A percentile compares a stretch with the other conserved stretches of the same genome.
These are phyloP conservation scores for Paecilomyces fulvus DNA, from an alignment of 2,329 filamentous ascomycete genomes.

Conservation along the genomic window DNA sequence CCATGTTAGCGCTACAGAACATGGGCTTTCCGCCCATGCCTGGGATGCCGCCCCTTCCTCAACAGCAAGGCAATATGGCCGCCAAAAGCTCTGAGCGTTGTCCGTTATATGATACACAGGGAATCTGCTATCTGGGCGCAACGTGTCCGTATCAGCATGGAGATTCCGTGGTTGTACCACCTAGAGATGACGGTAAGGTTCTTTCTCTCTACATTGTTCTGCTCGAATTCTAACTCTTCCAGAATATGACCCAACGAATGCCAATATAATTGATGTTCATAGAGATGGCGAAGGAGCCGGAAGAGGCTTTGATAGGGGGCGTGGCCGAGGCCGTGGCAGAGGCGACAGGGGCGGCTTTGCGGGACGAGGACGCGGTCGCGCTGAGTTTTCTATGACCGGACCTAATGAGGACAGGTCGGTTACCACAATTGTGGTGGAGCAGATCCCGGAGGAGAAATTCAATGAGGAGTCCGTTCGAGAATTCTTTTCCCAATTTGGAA, in stretches of 20 bases:
- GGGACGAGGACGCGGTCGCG: slow-evolving; percentile 35
- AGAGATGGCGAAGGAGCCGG: slow-evolving; percentile 14
- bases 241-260: slow-evolving; percentile 50
- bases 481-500: slow-evolving; percentile 53
- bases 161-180: slow-evolving; percentile 31
- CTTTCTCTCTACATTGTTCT: neutral
- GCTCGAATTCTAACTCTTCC: neutral
- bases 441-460: slow-evolving; percentile 52
- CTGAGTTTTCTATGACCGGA: slow-evolving; percentile 46
- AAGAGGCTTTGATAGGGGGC: slow-evolving; percentile 23
- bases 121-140: slow-evolving; percentile 48
- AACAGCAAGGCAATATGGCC: slow-evolving; percentile 19
- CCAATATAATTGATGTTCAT: slow-evolving; percentile 31
- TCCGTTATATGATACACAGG: slow-evolving; percentile 50
- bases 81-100: slow-evolving; percentile 38
- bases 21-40: slow-evolving; percentile 45
- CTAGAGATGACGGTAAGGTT: slow-evolving; percentile 27
- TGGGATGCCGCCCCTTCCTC: slow-evolving; percentile 37
- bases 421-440: slow-evolving; percentile 52
- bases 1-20: slow-evolving; percentile 45
- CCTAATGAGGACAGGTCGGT: slow-evolving; percentile 45
- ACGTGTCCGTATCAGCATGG: slow-evolving; percentile 53
- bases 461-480: slow-evolving; percentile 44
- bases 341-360: slow-evolving; percentile 35
- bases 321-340: slow-evolving; percentile 33